These are phyloP conservation scores for Serendipita sp. DNA, from an alignment of 768 basidiomycete species.

Conservation along the genomic window DNA sequence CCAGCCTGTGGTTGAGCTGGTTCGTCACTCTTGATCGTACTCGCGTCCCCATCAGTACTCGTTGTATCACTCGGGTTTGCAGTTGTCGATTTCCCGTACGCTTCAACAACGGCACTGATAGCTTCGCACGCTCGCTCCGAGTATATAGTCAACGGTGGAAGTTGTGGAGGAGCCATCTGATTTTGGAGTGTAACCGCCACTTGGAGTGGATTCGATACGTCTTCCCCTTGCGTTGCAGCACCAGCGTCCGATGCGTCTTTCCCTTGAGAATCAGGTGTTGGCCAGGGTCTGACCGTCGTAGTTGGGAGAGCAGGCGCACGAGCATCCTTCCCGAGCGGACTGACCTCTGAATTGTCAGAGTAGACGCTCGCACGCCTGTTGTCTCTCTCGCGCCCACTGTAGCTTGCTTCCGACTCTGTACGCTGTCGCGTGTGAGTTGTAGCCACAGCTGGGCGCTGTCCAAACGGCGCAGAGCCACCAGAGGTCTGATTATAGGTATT, in stretches of 20 bases:
- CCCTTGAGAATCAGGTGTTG: constrained; percentile 19
- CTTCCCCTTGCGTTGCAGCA: not conserved
- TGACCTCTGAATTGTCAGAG: constrained; percentile 67
- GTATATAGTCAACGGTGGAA: not conserved
- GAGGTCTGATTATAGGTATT: not conserved
- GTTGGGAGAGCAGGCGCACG: not conserved
- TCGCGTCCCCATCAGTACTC: not conserved
- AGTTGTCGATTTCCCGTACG: not conserved
- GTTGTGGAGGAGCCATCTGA: not conserved
- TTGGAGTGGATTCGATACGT: not conserved
- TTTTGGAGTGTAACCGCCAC: not conserved
- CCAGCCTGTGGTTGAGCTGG: not conserved
- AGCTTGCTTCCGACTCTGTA: not conserved
- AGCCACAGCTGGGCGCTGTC: not conserved
- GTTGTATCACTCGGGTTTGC: too few relatives aligned
- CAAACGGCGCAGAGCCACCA: too few relatives aligned
- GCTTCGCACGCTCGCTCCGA: constrained; percentile 2
- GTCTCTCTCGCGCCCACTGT: constrained; percentile 2
- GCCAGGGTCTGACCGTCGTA: constrained; percentile 21
- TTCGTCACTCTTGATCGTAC: not conserved
- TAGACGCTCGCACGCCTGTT: constrained; percentile 42
- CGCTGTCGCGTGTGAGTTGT: not conserved
- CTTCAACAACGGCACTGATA: not conserved
- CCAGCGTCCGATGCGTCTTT: not conserved
- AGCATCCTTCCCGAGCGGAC: constrained; percentile 27